A percentile compares a stretch with the other conserved stretches of the same genome.
These are phyloP conservation scores for Hypoxylon sp. DNA, from an alignment of 2,329 filamentous ascomycete species.

Conservation along the genomic window DNA sequence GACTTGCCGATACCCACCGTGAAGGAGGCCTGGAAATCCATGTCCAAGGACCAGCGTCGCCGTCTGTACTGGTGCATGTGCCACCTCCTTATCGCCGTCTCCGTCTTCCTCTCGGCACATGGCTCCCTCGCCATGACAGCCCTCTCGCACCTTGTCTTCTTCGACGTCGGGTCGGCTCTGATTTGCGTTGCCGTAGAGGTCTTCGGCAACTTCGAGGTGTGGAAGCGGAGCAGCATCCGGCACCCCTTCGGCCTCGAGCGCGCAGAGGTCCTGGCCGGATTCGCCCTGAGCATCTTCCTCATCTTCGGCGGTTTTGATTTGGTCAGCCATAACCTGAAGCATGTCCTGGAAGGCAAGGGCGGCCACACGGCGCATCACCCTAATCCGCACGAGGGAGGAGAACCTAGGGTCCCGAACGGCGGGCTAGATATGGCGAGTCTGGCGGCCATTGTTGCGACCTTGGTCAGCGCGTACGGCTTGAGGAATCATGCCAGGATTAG, in stretches of 20 bases:
- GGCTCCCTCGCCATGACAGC: conserved; percentile 93
- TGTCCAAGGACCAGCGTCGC: conserved; percentile 87
- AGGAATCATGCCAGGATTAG: conserved; percentile 94
- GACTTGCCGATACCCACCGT: conserved; percentile 93
- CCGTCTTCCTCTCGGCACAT: conserved; percentile 87
- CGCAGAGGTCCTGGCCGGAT: conserved; percentile 93
- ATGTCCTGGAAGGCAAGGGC: conserved; percentile 82
- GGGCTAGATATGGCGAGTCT: conserved; percentile 85
- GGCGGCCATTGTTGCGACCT: conserved; percentile 84
- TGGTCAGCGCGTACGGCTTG: conserved; percentile 88
- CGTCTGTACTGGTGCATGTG: conserved; percentile 91
- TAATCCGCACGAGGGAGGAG: conserved; percentile 69
- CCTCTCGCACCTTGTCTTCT: conserved; percentile 92
- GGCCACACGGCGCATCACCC: conserved; percentile 81
- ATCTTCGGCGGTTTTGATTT: conserved; percentile 98
- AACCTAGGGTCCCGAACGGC: conserved; percentile 74
- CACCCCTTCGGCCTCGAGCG: conserved; percentile 95
- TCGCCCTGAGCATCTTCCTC: conserved; percentile 94
- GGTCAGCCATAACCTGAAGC: conserved; percentile 92
- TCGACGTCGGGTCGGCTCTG: conserved; percentile 92
- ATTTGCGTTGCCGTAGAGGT: conserved; percentile 95
- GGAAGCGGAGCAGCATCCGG: conserved; percentile 91
- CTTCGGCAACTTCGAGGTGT: conserved; percentile 96
- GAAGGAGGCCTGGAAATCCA: conserved; percentile 88
- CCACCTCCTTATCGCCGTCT: conserved; percentile 85